A percentile compares a stretch with the other conserved stretches of the same genome.
Conservation (phyloP, 1,139 yeast species). For the Protomyces arabidopsidicola region DNA sequence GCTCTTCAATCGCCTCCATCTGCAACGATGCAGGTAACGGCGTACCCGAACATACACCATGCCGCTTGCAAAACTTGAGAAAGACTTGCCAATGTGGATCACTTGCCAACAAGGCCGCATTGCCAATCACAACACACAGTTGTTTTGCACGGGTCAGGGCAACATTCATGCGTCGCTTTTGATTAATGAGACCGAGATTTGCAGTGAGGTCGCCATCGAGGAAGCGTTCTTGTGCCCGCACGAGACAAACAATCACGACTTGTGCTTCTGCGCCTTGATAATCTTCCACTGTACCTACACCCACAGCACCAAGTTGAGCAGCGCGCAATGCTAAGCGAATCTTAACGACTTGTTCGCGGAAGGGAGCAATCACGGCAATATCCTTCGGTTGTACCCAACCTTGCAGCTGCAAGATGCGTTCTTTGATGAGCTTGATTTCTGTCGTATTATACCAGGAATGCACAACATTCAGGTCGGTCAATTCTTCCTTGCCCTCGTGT, state of each 20-base stretch:
- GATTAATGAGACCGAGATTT: slow-evolving; percentile 31
- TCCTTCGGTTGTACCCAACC: slow-evolving; percentile 28
- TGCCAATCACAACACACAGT: slow-evolving; percentile 74
- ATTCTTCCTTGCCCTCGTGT: slow-evolving; percentile 29
- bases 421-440: slow-evolving; percentile 28
- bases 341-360: slow-evolving; percentile 32
- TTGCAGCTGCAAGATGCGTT: slow-evolving; percentile 12
- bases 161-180: slow-evolving; percentile 53
- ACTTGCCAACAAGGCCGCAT: slow-evolving; percentile 4
- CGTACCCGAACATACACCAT: neutral
- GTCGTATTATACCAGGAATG: slow-evolving; percentile 31
- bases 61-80: slow-evolving; percentile 8
- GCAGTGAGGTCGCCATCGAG: slow-evolving; percentile 27
- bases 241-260: slow-evolving; percentile 32
- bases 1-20: neutral
- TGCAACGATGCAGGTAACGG: neutral
- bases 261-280: slow-evolving; percentile 34
- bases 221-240: slow-evolving; percentile 32
- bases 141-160: slow-evolving; percentile 87
- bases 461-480: slow-evolving; percentile 30
- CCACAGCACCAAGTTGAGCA: slow-evolving; percentile 29
- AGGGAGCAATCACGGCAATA: slow-evolving; percentile 33
- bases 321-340: slow-evolving; percentile 29
- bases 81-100: slow-evolving; percentile 11
- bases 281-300: slow-evolving; percentile 33